phyloP scores from a whole-genome alignment of 768 basidiomycete species.

The Serendipita vermifera region DNA sequence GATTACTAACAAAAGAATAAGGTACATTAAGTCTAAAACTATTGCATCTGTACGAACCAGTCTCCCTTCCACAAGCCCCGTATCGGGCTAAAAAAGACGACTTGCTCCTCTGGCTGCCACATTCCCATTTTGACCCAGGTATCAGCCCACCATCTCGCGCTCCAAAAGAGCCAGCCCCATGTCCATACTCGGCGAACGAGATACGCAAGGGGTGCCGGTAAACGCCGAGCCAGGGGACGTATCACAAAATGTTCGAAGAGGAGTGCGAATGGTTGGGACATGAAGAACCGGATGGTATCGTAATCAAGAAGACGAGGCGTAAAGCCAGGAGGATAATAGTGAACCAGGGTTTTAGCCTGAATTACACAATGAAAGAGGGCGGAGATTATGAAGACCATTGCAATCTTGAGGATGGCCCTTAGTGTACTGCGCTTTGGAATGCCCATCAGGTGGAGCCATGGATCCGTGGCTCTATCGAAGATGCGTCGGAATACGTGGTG shows the following conservation, averaged over 20 bases:
- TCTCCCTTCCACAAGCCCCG: not conserved
- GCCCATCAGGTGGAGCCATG: not conserved
- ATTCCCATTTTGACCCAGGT: constrained; percentile 6
- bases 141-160: constrained; percentile 4
- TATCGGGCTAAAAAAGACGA: not conserved
- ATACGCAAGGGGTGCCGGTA: not conserved
- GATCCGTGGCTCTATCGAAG: not conserved
- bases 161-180: not conserved
- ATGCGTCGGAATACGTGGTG: constrained; percentile 4
- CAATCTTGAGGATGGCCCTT: not conserved
- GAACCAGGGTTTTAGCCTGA: not conserved
- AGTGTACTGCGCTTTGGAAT: not conserved
- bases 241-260: not conserved
- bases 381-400: not conserved
- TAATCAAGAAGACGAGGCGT: not conserved
- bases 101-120: not conserved
- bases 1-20: no score
- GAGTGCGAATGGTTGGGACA: not conserved
- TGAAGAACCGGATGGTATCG: constrained; percentile 3
- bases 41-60: no score
- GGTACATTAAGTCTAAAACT: not conserved
- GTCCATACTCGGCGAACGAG: not conserved
- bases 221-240: not conserved
- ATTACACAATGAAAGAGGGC: constrained; percentile 3
- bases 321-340: not conserved